phyloP scores from a whole-genome alignment of 768 basidiomycete genomes.

The Austroboletus eburneus region DNA sequence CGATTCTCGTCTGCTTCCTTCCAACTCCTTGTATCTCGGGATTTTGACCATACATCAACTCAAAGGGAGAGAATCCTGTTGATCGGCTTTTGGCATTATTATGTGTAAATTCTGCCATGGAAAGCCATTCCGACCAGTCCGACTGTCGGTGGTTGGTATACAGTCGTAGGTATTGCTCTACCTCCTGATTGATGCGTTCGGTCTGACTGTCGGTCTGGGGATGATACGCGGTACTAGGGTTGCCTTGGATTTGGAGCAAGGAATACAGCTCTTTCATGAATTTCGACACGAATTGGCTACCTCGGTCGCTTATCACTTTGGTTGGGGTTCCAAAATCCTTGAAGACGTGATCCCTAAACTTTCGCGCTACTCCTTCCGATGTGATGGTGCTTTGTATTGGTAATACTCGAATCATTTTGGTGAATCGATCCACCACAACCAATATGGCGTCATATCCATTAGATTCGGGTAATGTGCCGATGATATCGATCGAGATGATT shows the following conservation, averaged over 20 bases:
- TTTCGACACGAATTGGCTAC: neutral
- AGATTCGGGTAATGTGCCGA: neutral
- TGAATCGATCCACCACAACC: neutral
- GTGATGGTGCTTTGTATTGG: neutral
- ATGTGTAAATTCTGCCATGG: neutral
- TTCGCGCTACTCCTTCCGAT: neutral
- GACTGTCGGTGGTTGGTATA: neutral
- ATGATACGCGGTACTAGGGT: neutral
- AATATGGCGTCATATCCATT: neutral
- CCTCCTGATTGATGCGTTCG: rapidly evolving
- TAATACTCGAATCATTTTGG: neutral
- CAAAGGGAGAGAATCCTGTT: neutral
- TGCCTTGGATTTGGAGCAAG: neutral
- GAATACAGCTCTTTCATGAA: neutral
- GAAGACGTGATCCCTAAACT: neutral
- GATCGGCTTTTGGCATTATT: neutral
- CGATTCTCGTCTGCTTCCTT: neutral
- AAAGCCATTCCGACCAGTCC: neutral
- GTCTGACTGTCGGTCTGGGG: neutral
- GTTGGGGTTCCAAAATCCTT: neutral
- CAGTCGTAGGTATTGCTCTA: neutral
- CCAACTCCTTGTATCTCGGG: neutral
- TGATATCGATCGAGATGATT: neutral
- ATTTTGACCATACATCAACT: neutral
- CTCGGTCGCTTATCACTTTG: neutral